Base-by-base conservation (phyloP, 768 basidiomycete genomes). In the Lentinula edodes region DNA sequence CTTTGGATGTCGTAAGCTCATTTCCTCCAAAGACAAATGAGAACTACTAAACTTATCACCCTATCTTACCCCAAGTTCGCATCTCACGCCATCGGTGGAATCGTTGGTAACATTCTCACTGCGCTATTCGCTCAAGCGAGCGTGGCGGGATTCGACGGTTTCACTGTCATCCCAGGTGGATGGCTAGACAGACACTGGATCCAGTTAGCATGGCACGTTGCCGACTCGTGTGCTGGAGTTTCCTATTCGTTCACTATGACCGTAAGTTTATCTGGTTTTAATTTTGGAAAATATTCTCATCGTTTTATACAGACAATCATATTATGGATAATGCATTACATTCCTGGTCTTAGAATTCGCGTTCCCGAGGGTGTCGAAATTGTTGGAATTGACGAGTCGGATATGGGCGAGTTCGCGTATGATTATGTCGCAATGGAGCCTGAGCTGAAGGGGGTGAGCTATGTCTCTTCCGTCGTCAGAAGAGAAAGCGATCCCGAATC, bases 341-440 rank as follows among this genome's bases (percentile, higher is more conserved):
- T 93, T 67, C 93, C 93, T 7, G 89, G 88, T 57, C 79, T 92
- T 57, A 79, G 86, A 43, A 80, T 98, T 64, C 88, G 92, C 60
- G 78, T 79, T 36, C 70, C 73, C 13, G 85, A 87, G 64, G 78
- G 78, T 6, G 62, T 76, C 13, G 90, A 91, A 74, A 84, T 88
- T 42, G 75, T 96, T 52, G 95, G 95, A 61, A 86, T 96, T 65
- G 95, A 98, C 74, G 90, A 93, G 68, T 81, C 85, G 1, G 89
- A 95, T 77, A 87, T 93, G 82, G 94, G 93, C 65, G 93, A 95
- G 75, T 93, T 86, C 63, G 88, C 90, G 1, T 93, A 92, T 67
- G 91, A 94, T 73, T 94, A 91, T 65, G 91, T 93, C 35, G 89
- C 87, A 13, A 71, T 91, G 54, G 90, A 91, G 68, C 76, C 77